Base-by-base conservation (phyloP, 1,284 basidiomycete species). In the Blastosporella zonata region DNA sequence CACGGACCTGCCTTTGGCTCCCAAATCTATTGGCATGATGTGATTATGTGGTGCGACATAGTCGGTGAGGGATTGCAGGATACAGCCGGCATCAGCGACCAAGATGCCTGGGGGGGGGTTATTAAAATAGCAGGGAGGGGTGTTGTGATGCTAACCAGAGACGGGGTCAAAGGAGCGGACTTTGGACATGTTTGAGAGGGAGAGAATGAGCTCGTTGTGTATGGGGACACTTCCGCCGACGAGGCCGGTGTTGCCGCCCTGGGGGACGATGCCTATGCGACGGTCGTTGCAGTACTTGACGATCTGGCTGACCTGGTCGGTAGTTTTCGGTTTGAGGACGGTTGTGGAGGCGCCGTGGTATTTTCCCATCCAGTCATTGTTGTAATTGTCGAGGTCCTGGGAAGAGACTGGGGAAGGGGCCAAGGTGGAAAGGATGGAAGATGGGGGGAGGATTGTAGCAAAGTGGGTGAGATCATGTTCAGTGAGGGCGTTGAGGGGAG, bases 341-440 rank as follows among this genome's bases (percentile, higher is more conserved):
- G 93, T 89, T 23, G 83, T 82, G 17, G 91, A 83, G 33, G 78
- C 72, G 17, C 96, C 97, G 50, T 81, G 79, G 67, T 97, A 98
- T 69, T 97, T 97, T 63, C 90, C 87, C 90, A 98, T 94, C 96
- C 96, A 99, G 67, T 99, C 96, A 59, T 82, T 77, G 68, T 99
- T 99, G 77, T 81, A 97, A 0, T 71, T 75, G 15, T 80, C 78
- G 28, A 98, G 78, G 57, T 97, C 95, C 9, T 87, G 81, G 2
- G 70, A 43, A 12, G 77, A 52, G 13, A 69, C 61, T 5, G 76
- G 67, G 35, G 58, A 57, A 10, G 84, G 75, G 27, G 79, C 60
- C 4, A 87, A 72, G 10, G 84, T 84, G 23, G 87, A 84, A 18
- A 90, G 68, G 50, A 90, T 77, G 34, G 82, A 76, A 7, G 75